phyloP scores from a whole-genome alignment of 148 eudicot species.

The Persicaria tinctoria region DNA sequence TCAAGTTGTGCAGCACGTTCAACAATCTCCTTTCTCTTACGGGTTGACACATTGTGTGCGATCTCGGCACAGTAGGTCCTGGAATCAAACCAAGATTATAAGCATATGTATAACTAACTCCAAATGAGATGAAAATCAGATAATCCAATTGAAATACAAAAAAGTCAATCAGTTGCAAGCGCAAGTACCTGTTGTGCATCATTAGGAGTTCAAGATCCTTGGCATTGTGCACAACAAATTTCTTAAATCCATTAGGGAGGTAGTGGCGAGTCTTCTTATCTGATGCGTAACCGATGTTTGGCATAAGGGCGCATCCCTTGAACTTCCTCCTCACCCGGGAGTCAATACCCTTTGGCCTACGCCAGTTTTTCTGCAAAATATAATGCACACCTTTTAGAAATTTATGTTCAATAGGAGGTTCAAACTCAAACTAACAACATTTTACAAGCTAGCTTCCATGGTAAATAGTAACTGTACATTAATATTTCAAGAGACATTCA shows the following conservation, averaged over 20 bases:
- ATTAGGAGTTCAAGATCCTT: conserved; percentile 41
- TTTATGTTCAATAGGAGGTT: neutral
- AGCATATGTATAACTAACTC: too few species aligned
- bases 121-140: neutral
- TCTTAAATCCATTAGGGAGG: conserved; percentile 60
- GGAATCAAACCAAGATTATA: neutral
- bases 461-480: too few species aligned
- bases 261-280: conserved; percentile 57
- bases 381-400: neutral
- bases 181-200: conserved; percentile 50
- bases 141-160: neutral
- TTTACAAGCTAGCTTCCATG: too few species aligned
- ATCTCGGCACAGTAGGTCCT: conserved; percentile 38
- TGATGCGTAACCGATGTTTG: conserved; percentile 51
- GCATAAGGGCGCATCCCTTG: conserved; percentile 46
- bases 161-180: too few species aligned
- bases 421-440: neutral
- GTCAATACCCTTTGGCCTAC: conserved; percentile 58
- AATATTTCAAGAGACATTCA: too few species aligned
- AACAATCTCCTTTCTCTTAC: conserved; percentile 30
- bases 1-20: conserved; percentile 55
- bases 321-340: conserved; percentile 53
- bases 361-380: conserved; percentile 41
- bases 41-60: conserved; percentile 34
- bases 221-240: conserved; percentile 47